Conservation (phyloP, 2,329 filamentous ascomycete species). For the Fusarium tupiense region DNA sequence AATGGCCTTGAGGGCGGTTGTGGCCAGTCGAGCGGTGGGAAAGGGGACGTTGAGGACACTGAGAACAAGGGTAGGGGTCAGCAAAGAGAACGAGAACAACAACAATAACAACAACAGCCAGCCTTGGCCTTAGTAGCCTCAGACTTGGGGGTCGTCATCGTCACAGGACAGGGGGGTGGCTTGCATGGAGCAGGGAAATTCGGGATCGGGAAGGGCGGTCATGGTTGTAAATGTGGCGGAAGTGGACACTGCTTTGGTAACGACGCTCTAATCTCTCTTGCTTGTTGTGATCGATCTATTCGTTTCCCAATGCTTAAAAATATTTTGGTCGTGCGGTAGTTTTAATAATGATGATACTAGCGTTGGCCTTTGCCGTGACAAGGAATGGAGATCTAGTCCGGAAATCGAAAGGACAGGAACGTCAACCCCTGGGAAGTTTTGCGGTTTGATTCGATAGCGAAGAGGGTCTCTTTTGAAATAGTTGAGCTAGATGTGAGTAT, state of each 20-base stretch:
- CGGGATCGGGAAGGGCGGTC: constrained; percentile 53
- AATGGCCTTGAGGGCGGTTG: constrained; percentile 77
- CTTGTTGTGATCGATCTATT: constrained; percentile 29
- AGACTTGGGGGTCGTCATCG: constrained; percentile 23
- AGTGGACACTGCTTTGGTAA: constrained; percentile 31
- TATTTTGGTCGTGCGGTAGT: not conserved
- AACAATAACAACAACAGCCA: constrained; percentile 28
- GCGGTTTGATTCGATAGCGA: not conserved
- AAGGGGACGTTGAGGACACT: constrained; percentile 84
- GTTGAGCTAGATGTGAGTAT: not conserved
- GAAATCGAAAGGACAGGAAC: constrained; percentile 16
- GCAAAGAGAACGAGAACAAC: constrained; percentile 18
- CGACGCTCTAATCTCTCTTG: constrained; percentile 15
- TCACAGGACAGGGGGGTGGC: constrained; percentile 42
- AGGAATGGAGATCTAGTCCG: constrained; percentile 30
- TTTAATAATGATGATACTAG: constrained; percentile 10
- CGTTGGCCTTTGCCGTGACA: constrained; percentile 5
- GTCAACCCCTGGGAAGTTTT: constrained; percentile 10
- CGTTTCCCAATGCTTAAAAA: constrained; percentile 5
- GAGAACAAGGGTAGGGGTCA: constrained; percentile 32
- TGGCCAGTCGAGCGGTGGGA: constrained; percentile 80
- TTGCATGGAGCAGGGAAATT: constrained; percentile 73
- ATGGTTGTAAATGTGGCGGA: constrained; percentile 44
- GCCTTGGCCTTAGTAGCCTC: constrained; percentile 9
- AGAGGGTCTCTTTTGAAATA: constrained; percentile 1